Conservation (phyloP, 805 yeast genomes). For the Saturnispora ahearnii region DNA sequence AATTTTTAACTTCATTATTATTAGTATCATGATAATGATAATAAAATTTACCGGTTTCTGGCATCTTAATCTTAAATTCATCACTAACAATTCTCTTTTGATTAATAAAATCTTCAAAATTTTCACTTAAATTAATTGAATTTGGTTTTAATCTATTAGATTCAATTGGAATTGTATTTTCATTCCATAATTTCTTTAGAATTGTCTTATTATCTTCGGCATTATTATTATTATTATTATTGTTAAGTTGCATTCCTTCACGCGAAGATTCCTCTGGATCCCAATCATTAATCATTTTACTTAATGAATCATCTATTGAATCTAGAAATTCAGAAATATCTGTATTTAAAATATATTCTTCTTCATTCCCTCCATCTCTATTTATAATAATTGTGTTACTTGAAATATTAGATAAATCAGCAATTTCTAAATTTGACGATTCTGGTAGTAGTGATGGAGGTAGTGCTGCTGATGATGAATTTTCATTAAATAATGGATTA, state of each 20-base stretch:
- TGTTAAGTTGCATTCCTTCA: neutral
- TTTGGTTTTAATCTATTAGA: neutral
- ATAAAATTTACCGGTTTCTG: constrained; percentile 16
- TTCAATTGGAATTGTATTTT: neutral
- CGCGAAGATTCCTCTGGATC: constrained; percentile 13
- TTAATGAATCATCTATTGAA: constrained; percentile 25
- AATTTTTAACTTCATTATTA: neutral
- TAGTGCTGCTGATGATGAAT: neutral
- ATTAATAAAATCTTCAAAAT: constrained; percentile 24
- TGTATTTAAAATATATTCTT: neutral
- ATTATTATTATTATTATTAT: no score
- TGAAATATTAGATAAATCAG: neutral
- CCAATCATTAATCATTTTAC: constrained; percentile 34
- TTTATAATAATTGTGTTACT: constrained; percentile 4
- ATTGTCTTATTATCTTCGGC: constrained; percentile 14
- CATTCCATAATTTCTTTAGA: constrained; percentile 22
- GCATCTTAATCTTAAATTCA: constrained; percentile 24
- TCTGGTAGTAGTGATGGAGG: neutral
- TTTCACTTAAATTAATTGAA: constrained; percentile 9
- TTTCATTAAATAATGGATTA: constrained; percentile 2
- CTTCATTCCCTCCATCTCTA: neutral
- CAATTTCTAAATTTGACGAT: neutral
- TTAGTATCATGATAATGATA: constrained; percentile 9
- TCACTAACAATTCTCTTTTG: constrained; percentile 26
- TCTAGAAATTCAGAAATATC: constrained; percentile 1